Base-by-base conservation (phyloP, 2,329 filamentous ascomycete genomes). In the Colletotrichum scovillei region DNA sequence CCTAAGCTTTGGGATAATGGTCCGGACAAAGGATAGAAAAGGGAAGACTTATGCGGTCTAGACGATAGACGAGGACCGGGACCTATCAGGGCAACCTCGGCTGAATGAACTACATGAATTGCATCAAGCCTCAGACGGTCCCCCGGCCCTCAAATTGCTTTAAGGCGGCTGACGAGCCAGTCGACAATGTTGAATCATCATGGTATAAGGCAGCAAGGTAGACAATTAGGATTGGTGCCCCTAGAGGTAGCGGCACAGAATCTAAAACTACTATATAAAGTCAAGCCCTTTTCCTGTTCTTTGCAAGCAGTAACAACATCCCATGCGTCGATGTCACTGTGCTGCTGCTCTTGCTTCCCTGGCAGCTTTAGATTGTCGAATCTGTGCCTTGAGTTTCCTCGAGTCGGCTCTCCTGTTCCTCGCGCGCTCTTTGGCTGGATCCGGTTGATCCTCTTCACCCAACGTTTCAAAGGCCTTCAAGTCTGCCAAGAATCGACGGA, bases 401-500 rank as follows among this genome's bases (percentile, higher is more conserved):
- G 82, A 80, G 59, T 83, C 81, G 7, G 76, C 76, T 60, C 77
- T 77, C 71, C 80, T 79, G 65, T 76, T 77, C 56, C 76, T 78
- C 5, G 77, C 78, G 22, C 78, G 78, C 57, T 80, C 76, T 26
- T 77, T 75, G 56, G 74, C 76, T 9, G 76, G 76, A 35, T 80
- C 79, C 5, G 55, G 76, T 8, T 77, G 66, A 0, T 76, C 73
- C 16, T 82, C 80, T 16, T 82, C 80, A 2, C 81, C 81, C 53
- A 90, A 76, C 14, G 82, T 82, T 68, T 90, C 88, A 57, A 90
- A 84, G 0, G 83, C 83, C 76, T 84, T 87, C 49, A 91, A 77
- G 76, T 90, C 88, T 4, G 87, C 88, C 19, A 91, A 78, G 73
- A 91, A 89, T 7, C 85, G 85, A 42, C 89, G 84, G 58, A 91